Evolutionary conservation across 805 yeast species (phyloP).

Genomic region (Sugiyamaella americana): DNA sequence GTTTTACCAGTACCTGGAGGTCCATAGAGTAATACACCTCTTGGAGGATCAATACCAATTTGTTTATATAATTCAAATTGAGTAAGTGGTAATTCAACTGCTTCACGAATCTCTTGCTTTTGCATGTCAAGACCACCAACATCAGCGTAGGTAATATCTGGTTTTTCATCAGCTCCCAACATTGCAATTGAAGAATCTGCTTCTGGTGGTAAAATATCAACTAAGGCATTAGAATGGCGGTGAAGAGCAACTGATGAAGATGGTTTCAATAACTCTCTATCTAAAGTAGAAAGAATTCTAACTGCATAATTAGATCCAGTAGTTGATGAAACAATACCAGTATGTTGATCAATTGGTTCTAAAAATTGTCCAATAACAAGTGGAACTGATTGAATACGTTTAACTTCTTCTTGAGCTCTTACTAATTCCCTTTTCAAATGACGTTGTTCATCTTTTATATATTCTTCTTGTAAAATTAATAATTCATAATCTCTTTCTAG

Average conservation of each 20-base stretch:
- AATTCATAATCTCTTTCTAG: constrained; percentile 87
- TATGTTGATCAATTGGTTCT: constrained; percentile 94
- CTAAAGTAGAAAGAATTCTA: constrained; percentile 87
- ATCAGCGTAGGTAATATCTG: constrained; percentile 93
- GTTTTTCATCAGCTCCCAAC: constrained; percentile 90
- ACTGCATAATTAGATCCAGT: constrained; percentile 98
- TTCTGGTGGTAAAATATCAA: constrained; percentile 96
- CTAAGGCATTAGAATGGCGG: constrained; percentile 96
- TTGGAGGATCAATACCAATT: constrained; percentile 98
- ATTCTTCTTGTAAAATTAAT: constrained; percentile 84
- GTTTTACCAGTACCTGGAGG: constrained; percentile 99
- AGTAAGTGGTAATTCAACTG: constrained; percentile 92
- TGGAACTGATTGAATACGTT: constrained; percentile 95
- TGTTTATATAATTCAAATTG: constrained; percentile 95
- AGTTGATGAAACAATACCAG: constrained; percentile 95
- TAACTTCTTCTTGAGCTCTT: constrained; percentile 97
- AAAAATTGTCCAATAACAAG: constrained; percentile 96
- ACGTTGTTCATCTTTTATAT: constrained; percentile 96
- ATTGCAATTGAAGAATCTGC: constrained; percentile 95
- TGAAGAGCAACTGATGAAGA: constrained; percentile 95
- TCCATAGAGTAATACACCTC: constrained; percentile 96
- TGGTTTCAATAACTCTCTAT: constrained; percentile 89
- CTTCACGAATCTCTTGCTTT: constrained; percentile 97
- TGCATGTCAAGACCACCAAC: constrained; percentile 99
- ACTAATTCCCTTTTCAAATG: constrained; percentile 89